Evolutionary conservation across 371 early-diverging fungal genomes (phyloP).

Genomic region (Haplosporangium sp.): DNA sequence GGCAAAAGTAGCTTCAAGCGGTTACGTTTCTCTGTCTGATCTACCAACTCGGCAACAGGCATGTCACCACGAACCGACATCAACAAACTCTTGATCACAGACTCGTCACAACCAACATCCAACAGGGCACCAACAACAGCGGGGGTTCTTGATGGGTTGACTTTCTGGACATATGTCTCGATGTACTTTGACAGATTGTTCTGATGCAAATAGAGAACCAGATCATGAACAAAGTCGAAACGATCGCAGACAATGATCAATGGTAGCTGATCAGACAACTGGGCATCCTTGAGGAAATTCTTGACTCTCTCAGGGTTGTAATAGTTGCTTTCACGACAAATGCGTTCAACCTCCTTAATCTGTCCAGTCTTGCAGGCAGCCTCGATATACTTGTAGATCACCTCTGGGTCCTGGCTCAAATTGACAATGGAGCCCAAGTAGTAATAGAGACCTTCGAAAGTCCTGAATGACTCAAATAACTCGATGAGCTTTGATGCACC

Average conservation of each 20-base stretch:
- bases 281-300: constrained; percentile 97
- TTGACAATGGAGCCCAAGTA: constrained; percentile 96
- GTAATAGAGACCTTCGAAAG: constrained; percentile 90
- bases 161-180: constrained; percentile 98
- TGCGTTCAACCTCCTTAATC: constrained; percentile 96
- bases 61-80: constrained; percentile 83
- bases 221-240: constrained; percentile 96
- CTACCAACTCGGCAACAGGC: constrained; percentile 90
- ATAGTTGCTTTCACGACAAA: constrained; percentile 94
- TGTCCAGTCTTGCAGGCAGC: constrained; percentile 95
- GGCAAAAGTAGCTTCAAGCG: constrained; percentile 95
- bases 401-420: constrained; percentile 92
- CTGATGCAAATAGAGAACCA: constrained; percentile 95
- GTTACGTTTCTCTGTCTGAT: constrained; percentile 95
- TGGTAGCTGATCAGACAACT: constrained; percentile 94
- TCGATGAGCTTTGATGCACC: constrained; percentile 89
- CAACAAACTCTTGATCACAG: constrained; percentile 89
- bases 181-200: constrained; percentile 94
- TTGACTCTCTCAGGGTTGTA: constrained; percentile 98
- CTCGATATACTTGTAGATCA: constrained; percentile 98
- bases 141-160: constrained; percentile 94
- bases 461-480: constrained; percentile 92
- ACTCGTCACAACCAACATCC: constrained; percentile 98
- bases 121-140: constrained; percentile 96
- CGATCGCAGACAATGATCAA: constrained; percentile 98